These are phyloP conservation scores for Cerrena zonata DNA, from an alignment of 1,284 basidiomycete genomes.

Conservation along the genomic window DNA sequence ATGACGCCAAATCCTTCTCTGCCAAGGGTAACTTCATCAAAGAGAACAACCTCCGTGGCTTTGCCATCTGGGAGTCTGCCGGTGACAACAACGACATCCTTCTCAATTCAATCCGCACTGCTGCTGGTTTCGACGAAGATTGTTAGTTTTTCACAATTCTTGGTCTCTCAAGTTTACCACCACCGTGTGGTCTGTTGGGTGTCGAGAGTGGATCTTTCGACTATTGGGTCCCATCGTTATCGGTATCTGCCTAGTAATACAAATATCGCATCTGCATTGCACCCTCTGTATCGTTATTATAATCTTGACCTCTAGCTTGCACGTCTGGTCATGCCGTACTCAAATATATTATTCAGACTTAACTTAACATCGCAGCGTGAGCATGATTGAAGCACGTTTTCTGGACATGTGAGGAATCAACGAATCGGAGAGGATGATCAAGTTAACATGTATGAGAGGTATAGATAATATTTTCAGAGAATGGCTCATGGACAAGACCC, in stretches of 20 bases:
- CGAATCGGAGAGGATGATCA: no score
- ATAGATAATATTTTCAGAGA: no score
- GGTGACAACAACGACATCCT: constrained; percentile 56
- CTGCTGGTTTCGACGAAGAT: constrained; percentile 32
- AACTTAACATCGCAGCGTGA: no score
- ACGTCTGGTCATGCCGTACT: no score
- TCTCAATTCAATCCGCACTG: constrained; percentile 44
- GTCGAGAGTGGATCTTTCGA: neutral
- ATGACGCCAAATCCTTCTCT: constrained; percentile 51
- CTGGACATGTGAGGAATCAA: no score
- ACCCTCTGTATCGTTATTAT: neutral
- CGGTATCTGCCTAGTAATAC: neutral
- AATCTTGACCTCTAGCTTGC: no score
- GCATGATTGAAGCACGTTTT: no score
- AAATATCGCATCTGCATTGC: neutral
- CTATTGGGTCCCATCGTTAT: neutral
- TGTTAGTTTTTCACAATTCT: neutral
- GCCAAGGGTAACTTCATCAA: constrained; percentile 59
- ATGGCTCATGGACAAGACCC: no score
- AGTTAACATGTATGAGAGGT: no score
- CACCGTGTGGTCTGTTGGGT: neutral
- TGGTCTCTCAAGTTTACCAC: no score
- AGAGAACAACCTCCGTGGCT: constrained; percentile 47
- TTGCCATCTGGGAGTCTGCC: constrained; percentile 60
- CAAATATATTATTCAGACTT: no score